Base-by-base conservation (phyloP, 129 eudicot genomes). In the Dittrichia graveolens region DNA sequence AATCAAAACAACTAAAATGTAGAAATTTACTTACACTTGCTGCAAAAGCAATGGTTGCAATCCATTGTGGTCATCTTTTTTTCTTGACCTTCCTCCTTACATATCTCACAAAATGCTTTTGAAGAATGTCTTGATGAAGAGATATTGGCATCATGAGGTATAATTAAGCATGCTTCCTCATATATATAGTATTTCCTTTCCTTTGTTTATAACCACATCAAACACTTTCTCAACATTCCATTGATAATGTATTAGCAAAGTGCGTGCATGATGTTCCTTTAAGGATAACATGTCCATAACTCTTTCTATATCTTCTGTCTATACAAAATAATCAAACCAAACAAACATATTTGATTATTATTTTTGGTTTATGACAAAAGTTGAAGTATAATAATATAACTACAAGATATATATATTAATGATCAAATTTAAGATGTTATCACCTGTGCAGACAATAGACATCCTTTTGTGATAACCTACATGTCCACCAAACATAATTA, bases 21-120 rank as follows among this genome's bases (percentile, higher is more conserved):
- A 54, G 24, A 5, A 7, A 15, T 3, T 14, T 16, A 54, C 60
- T 16, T 54, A 54, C 60, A 16, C 3, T 13, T 54, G 24, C 14
- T 54, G 60, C 60, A 54, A 54, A 54, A 54, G 5, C 9, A 24
- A 54, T 54, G 60, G 34, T 15, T 54, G 24, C 60, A 54, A 54
- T 54, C 12, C 60, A 54, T 54, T n/a, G 60, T 5, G 35, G 60
- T 16, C 37, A 54, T 54, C 8, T 54, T 2, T 5, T 16, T 5
- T 4, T 1, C 60, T 13, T 7, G 60, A 6, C n/a, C 18, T 54
- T 54, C 35, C 24, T 54, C 9, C 35, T 0, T n/a, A 19, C 60
- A 54, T 8, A 16, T 16, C 15, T 54, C 34, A 54, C 60, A 54
- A 13, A 16, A 54, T 54, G 35, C 24, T 54, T 54, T 19, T 8